These are phyloP conservation scores for Irpex sp. DNA, from an alignment of 1,284 basidiomycete species.

Conservation along the genomic window DNA sequence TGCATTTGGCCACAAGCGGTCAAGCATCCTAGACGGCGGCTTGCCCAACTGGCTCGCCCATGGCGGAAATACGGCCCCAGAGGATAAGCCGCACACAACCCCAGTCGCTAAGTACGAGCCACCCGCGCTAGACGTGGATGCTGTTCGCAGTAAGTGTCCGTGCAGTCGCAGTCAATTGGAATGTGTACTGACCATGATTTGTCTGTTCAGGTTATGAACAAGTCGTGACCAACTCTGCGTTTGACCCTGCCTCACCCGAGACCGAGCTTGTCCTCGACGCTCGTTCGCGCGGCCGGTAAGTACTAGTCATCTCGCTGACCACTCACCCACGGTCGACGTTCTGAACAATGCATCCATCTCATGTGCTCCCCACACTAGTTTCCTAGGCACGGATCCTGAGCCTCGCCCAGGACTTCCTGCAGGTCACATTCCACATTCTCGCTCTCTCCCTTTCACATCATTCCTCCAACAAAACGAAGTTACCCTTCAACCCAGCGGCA, in stretches of 20 bases:
- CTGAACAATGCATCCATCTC: not conserved
- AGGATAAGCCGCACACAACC: constrained; percentile 24
- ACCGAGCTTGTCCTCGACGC: constrained; percentile 87
- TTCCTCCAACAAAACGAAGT: constrained; percentile 62
- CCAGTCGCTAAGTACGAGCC: constrained; percentile 46
- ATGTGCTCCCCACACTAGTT: constrained; percentile 42
- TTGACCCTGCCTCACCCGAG: constrained; percentile 40
- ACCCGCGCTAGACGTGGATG: constrained; percentile 46
- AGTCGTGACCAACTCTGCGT: constrained; percentile 70
- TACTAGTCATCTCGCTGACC: constrained; percentile 2
- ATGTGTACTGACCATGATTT: not conserved
- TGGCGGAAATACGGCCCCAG: constrained; percentile 58
- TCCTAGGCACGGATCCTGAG: constrained; percentile 80
- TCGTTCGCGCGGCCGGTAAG: constrained; percentile 72
- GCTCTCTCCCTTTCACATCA: constrained; percentile 80
- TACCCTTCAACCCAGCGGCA: constrained; percentile 27
- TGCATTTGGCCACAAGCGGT: constrained; percentile 81
- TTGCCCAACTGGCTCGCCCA: constrained; percentile 82
- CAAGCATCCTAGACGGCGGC: constrained; percentile 87
- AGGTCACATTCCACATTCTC: constrained; percentile 90
- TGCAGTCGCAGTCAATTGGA: no score
- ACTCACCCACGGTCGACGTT: not conserved
- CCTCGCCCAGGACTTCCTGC: constrained; percentile 86
- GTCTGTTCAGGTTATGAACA: constrained; percentile 70
- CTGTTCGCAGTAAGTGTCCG: constrained; percentile 56